These are phyloP conservation scores for Penicillium sp. DNA, from an alignment of 2,329 filamentous ascomycete genomes.

Conservation along the genomic window DNA sequence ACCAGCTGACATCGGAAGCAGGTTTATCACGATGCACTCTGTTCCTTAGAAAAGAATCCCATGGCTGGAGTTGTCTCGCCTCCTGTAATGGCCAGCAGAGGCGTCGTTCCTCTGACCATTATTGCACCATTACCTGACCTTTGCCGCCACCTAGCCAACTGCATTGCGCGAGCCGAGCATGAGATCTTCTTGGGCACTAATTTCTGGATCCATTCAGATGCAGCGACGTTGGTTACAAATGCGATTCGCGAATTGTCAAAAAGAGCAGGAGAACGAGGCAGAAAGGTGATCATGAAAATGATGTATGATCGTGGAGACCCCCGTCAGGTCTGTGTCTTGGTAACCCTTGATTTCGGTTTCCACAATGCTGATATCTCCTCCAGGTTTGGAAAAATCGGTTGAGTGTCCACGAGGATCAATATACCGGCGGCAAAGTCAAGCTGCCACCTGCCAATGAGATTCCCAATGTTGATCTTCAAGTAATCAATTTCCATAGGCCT, in stretches of 20 bases:
- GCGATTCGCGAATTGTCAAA: constrained; percentile 64
- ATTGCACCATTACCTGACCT: constrained; percentile 67
- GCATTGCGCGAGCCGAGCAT: constrained; percentile 65
- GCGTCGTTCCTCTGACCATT: constrained; percentile 63
- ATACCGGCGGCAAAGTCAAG: constrained; percentile 53
- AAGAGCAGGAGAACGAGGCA: constrained; percentile 55
- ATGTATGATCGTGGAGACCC: constrained; percentile 68
- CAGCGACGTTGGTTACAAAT: constrained; percentile 62
- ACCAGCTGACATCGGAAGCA: constrained; percentile 20
- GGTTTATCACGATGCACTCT: constrained; percentile 62
- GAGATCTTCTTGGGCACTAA: constrained; percentile 73
- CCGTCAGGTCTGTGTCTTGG: constrained; percentile 47
- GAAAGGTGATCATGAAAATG: constrained; percentile 62
- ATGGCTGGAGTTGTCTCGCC: constrained; percentile 52
- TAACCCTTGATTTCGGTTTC: not conserved
- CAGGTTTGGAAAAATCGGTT: constrained; percentile 60
- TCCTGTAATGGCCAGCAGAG: constrained; percentile 56
- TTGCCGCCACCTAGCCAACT: constrained; percentile 67
- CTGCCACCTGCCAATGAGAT: constrained; percentile 62
- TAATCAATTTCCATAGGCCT: constrained; percentile 66
- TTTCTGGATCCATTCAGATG: constrained; percentile 66
- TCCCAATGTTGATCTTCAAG: constrained; percentile 65
- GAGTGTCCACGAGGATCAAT: constrained; percentile 54
- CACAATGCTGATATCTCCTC: not conserved
- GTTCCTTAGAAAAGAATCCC: constrained; percentile 35